Evolutionary conservation across 1,284 basidiomycete species (phyloP), one percentile per base, ranked within the genome.

Genomic region (Pterula multifida): DNA sequence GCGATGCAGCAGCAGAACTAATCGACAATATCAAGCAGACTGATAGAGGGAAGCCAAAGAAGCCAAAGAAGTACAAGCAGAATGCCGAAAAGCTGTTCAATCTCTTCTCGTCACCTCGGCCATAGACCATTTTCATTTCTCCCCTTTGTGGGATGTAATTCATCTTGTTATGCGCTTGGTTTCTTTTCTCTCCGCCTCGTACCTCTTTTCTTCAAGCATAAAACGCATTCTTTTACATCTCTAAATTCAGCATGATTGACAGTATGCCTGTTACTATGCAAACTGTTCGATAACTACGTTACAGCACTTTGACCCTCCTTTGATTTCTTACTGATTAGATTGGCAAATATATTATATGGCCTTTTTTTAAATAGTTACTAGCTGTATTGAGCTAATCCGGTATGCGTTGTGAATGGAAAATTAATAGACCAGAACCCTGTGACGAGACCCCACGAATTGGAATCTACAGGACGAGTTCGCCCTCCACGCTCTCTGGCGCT

Each of bases 401-500:
- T n/a, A n/a, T n/a, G n/a, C n/a, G n/a, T n/a, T n/a, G n/a, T n/a
- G n/a, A n/a, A n/a, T n/a, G n/a, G n/a, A n/a, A n/a, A n/a, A n/a
- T n/a, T n/a, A n/a, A n/a, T n/a, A n/a, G n/a, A n/a, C n/a, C n/a
- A n/a, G n/a, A n/a, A n/a, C n/a, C n/a, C n/a, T n/a, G n/a, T n/a
- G n/a, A n/a, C n/a, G n/a, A n/a, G n/a, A n/a, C n/a, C 32, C 32
- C n/a, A 17, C 39, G n/a, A 17, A 42, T 17, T 42, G 17, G 39
- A 9, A 4, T 17, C 61, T 67, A 78, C 50, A 89, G 73, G 51
- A 83, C 72, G 36, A 96, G 68, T 63, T 97, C 93, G 45, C 93
- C 93, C 67, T 96, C 92, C 3, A 97, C 89, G 22, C 84, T 82
- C 55, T 75, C 73, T 22, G 79, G 73, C 57, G 92, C 83, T 46